phyloP scores from a whole-genome alignment of 2,329 filamentous ascomycete species.

The Arachnopeziza araneosa region DNA sequence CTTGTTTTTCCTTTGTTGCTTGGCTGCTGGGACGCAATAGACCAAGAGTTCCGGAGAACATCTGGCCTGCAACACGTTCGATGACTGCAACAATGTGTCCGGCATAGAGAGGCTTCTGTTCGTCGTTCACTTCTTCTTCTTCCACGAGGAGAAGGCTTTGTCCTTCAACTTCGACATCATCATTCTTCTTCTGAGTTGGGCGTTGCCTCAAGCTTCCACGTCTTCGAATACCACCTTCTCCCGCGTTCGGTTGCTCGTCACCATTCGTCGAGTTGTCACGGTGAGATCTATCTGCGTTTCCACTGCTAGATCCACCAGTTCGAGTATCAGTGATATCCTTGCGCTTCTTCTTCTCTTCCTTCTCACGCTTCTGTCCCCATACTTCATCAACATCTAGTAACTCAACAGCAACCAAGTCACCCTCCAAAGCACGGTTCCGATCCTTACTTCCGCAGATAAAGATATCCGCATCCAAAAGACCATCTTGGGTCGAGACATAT shows the following conservation, averaged over 20 bases:
- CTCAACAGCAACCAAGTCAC: slow-evolving; percentile 91
- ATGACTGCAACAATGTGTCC: slow-evolving; percentile 97
- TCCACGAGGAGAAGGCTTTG: slow-evolving; percentile 95
- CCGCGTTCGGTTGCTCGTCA: slow-evolving; percentile 54
- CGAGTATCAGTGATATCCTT: slow-evolving; percentile 96
- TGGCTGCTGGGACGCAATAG: slow-evolving; percentile 94
- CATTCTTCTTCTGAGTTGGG: slow-evolving; percentile 99
- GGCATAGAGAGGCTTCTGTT: slow-evolving; percentile 94
- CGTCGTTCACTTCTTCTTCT: slow-evolving; percentile 97
- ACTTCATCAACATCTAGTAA: slow-evolving; percentile 97
- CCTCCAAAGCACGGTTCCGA: slow-evolving; percentile 92
- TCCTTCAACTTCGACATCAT: slow-evolving; percentile 97
- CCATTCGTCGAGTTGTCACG: slow-evolving; percentile 51
- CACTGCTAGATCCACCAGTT: slow-evolving; percentile 67
- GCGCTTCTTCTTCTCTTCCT: slow-evolving; percentile 99
- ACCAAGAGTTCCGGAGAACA: slow-evolving; percentile 96
- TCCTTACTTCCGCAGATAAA: slow-evolving; percentile 99
- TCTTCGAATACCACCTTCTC: slow-evolving; percentile 82
- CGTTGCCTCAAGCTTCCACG: slow-evolving; percentile 94
- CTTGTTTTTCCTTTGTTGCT: slow-evolving; percentile 98
- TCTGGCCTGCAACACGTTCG: slow-evolving; percentile 93
- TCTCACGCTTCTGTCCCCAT: slow-evolving; percentile 97
- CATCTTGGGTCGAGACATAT: slow-evolving; percentile 90
- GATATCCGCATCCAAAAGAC: slow-evolving; percentile 87
- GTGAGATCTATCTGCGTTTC: slow-evolving; percentile 55